Evolutionary conservation across 2,329 filamentous ascomycete species (phyloP).

Genomic region (Claviceps sorghi): DNA sequence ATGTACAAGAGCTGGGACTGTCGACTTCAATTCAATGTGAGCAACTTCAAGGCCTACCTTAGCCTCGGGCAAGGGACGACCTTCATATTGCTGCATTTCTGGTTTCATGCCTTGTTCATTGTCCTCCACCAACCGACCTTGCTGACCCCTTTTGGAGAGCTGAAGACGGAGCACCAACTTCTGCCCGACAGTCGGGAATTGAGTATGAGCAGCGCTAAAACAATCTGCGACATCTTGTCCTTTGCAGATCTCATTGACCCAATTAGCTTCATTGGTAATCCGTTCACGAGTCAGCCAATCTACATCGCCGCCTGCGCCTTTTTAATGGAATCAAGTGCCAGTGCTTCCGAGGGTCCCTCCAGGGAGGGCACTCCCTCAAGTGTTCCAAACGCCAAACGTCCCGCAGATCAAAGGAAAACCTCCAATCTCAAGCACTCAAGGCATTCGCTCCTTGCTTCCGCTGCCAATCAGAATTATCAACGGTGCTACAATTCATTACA

Average conservation of each 20-base stretch:
- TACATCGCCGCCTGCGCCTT: slow-evolving; percentile 87
- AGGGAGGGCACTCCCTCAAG: slow-evolving; percentile 38
- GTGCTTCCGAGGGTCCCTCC: slow-evolving; percentile 46
- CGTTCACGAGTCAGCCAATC: slow-evolving; percentile 80
- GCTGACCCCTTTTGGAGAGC: slow-evolving; percentile 55
- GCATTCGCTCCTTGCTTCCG: slow-evolving; percentile 64
- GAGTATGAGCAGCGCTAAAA: slow-evolving; percentile 82
- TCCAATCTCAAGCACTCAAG: slow-evolving; percentile 34
- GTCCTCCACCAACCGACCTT: slow-evolving; percentile 73
- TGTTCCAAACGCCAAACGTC: slow-evolving; percentile 3
- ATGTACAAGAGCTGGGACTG: slow-evolving; percentile 60
- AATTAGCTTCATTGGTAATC: slow-evolving; percentile 75
- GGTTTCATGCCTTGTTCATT: slow-evolving; percentile 79
- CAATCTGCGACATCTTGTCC: slow-evolving; percentile 74
- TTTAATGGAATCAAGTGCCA: slow-evolving; percentile 64
- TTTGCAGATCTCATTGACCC: slow-evolving; percentile 78
- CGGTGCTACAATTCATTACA: slow-evolving; percentile 72
- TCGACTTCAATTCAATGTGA: slow-evolving; percentile 66
- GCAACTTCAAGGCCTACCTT: slow-evolving; percentile 76
- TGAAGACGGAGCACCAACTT: slow-evolving; percentile 50
- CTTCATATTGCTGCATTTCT: slow-evolving; percentile 75
- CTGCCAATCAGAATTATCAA: slow-evolving; percentile 77
- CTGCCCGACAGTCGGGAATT: slow-evolving; percentile 67
- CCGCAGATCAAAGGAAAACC: slow-evolving; percentile 6
- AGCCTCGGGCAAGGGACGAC: slow-evolving; percentile 70